Evolutionary conservation across 2,329 filamentous ascomycete species (phyloP).

Genomic region (Botryotinia narcissicola): DNA sequence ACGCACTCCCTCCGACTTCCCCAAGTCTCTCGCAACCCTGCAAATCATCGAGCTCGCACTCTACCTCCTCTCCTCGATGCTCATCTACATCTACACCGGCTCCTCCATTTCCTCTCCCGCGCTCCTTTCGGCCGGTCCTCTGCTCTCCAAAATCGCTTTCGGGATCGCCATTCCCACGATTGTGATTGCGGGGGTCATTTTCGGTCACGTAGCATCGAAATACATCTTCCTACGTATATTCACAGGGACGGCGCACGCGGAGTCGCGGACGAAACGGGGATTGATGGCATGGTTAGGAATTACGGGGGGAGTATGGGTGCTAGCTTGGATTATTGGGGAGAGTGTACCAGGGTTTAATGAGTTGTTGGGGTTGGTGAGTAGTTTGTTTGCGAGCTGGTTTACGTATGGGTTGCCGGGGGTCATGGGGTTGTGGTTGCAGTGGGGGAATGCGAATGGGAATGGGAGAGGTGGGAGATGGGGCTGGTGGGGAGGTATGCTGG

Average conservation of each 20-base stretch:
- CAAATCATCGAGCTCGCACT: conserved; percentile 58
- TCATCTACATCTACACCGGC: conserved; percentile 68
- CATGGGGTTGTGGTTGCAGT: conserved; percentile 50
- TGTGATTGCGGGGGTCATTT: conserved; percentile 68
- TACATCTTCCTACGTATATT: conserved; percentile 65
- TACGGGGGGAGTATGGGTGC: conserved; percentile 53
- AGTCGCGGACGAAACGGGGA: conserved; percentile 42
- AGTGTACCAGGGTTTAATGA: conserved; percentile 67
- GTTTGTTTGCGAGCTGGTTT: conserved; percentile 55
- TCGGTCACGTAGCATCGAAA: conserved; percentile 63
- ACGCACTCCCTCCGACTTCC: conserved; percentile 52
- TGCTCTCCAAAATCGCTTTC: conserved; percentile 63
- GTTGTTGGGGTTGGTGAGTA: conserved; percentile 60
- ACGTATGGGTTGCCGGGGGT: conserved; percentile 50
- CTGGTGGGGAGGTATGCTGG: not conserved
- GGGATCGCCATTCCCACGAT: conserved; percentile 68
- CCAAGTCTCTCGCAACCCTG: conserved; percentile 55
- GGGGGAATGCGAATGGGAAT: conserved; percentile 41
- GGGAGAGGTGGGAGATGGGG: conserved; percentile 21
- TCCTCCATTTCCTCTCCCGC: conserved; percentile 61
- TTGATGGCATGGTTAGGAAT: conserved; percentile 56
- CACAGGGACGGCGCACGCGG: conserved; percentile 50
- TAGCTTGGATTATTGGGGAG: conserved; percentile 65
- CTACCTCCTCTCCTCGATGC: conserved; percentile 49
- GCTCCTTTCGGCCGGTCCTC: conserved; percentile 52